Conservation (phyloP, 1,284 basidiomycete genomes). For the Fereydounia khargensis region DNA sequence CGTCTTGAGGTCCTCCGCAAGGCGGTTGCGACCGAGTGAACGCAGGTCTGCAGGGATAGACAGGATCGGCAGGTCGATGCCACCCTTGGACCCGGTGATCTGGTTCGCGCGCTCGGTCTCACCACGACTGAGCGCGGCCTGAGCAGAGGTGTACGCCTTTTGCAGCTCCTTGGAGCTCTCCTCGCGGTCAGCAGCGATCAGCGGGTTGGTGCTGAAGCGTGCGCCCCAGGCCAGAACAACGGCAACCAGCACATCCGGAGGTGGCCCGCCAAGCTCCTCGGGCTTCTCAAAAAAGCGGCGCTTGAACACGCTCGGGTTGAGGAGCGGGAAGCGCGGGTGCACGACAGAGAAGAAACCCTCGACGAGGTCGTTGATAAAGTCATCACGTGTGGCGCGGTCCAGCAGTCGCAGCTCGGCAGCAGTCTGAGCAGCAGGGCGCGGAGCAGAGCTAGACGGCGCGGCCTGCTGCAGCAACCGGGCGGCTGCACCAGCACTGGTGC, state of each 20-base stretch:
- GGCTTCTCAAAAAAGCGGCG: slow-evolving; percentile 25
- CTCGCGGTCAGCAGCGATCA: slow-evolving; percentile 73
- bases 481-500: neutral
- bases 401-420: slow-evolving; percentile 30
- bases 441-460: slow-evolving; percentile 13
- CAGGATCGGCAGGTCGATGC: slow-evolving; percentile 32
- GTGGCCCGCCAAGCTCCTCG: slow-evolving; percentile 25
- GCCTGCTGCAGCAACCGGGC: slow-evolving; percentile 9
- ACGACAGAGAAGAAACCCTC: slow-evolving; percentile 45
- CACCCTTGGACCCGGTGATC: slow-evolving; percentile 32
- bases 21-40: slow-evolving; percentile 66
- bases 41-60: slow-evolving; percentile 26
- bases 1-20: slow-evolving; percentile 74
- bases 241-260: slow-evolving; percentile 73
- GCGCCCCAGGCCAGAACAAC: slow-evolving; percentile 88
- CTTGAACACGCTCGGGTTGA: slow-evolving; percentile 33
- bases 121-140: slow-evolving; percentile 22
- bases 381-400: slow-evolving; percentile 24
- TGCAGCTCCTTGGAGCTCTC: slow-evolving; percentile 61
- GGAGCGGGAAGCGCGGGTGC: slow-evolving; percentile 34
- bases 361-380: slow-evolving; percentile 36
- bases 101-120: slow-evolving; percentile 24
- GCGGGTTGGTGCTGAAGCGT: slow-evolving; percentile 81
- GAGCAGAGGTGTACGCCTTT: slow-evolving; percentile 20
- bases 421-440: slow-evolving; percentile 26